Evolutionary conservation across 179 eudicot species (phyloP).

Genomic region (Spergularia azorica): DNA sequence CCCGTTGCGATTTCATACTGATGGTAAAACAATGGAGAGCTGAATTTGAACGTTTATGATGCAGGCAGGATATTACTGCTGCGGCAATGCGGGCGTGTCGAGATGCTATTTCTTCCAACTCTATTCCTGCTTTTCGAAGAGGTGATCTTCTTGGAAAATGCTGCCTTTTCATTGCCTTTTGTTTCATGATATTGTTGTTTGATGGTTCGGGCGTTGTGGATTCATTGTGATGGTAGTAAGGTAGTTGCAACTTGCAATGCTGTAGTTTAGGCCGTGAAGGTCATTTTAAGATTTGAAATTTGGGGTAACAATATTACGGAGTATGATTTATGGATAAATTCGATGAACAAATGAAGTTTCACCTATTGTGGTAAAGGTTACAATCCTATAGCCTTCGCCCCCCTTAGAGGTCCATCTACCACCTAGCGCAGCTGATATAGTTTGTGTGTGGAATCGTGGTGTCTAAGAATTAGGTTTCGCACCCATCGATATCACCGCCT

Average conservation of each 20-base stretch:
- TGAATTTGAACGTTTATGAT: background rate
- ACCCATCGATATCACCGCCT: background rate
- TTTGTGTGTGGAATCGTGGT: background rate
- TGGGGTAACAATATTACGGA: too few species aligned
- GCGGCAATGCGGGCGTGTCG: conserved; percentile 97
- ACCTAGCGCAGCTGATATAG: background rate
- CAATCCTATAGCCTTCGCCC: too few species aligned
- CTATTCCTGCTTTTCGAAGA: conserved; percentile 93
- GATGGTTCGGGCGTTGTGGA: conserved; percentile 1
- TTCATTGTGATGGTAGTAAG: background rate
- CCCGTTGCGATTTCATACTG: background rate
- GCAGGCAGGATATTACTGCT: conserved; percentile 82
- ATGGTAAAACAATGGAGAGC: background rate
- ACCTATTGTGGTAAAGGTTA: too few species aligned
- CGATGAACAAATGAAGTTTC: too few species aligned
- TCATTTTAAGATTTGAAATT: too few species aligned
- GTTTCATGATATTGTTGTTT: background rate
- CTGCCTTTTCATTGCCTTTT: background rate
- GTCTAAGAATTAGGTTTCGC: background rate
- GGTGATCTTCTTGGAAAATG: conserved; percentile 35
- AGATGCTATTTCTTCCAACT: conserved; percentile 94
- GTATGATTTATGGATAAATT: too few species aligned
- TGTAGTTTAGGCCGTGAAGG: background rate
- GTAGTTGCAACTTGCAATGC: background rate
- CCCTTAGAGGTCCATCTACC: background rate